phyloP scores from a whole-genome alignment of 192 early-diverging fungal genomes.

The Podila verticillata region DNA sequence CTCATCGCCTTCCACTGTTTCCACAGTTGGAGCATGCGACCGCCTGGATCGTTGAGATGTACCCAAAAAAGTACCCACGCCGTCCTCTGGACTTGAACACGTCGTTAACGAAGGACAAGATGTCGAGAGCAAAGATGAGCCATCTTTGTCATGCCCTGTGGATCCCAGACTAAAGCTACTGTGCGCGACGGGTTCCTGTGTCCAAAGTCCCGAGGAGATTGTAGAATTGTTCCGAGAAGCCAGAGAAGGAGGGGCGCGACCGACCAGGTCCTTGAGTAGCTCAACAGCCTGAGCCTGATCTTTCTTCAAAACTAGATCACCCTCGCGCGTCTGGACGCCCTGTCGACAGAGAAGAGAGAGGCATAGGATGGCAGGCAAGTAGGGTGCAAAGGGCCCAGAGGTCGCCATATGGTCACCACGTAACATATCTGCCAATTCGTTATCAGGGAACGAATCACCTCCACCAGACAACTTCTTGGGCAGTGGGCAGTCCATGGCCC shows the following conservation, averaged over 20 bases:
- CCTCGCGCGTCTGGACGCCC: constrained; percentile 26
- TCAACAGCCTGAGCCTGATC: constrained; percentile 28
- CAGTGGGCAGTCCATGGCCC: too few relatives aligned
- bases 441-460: constrained; percentile 11
- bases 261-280: constrained; percentile 8
- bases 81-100: too few relatives aligned
- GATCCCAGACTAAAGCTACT: background rate
- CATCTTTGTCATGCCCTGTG: background rate
- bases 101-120: constrained; percentile 21
- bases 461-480: constrained; percentile 1
- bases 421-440: background rate
- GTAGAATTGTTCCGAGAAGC: background rate
- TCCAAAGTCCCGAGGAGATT: background rate
- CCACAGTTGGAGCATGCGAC: too few relatives aligned
- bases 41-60: too few relatives aligned
- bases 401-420: background rate
- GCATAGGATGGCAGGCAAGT: constrained; percentile 36
- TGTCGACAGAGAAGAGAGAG: constrained; percentile 34
- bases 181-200: background rate
- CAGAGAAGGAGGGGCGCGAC: constrained; percentile 4
- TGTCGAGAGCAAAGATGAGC: constrained; percentile 11
- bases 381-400: constrained; percentile 25
- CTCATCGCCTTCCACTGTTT: too few relatives aligned
- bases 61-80: too few relatives aligned
- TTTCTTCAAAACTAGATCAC: constrained; percentile 14